Evolutionary conservation across 2,329 filamentous ascomycete genomes (phyloP), one percentile per base, ranked within the genome.

Genomic region (Leptosphaerulina australis): DNA sequence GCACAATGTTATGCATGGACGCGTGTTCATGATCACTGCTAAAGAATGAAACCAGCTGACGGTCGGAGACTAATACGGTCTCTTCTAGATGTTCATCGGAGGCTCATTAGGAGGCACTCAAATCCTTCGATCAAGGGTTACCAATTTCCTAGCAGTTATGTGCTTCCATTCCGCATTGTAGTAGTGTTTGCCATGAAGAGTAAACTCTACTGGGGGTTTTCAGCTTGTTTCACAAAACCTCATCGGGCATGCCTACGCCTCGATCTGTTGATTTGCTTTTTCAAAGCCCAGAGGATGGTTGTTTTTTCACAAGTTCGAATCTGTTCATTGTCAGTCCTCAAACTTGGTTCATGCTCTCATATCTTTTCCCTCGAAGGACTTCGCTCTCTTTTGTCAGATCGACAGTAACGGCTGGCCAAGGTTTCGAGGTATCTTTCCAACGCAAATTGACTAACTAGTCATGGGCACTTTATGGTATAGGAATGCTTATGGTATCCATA

Each of bases 381-480:
- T 25, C 15, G 14, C 31, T 36, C 26, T 20, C 10, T 31, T 12
- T 26, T 28, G 35, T 31, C 11, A 17, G 34, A 26, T 47, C 44
- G 11, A 29, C 44, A 44, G 20, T 28, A 9, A 57, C 54, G 47
- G 52, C 41, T 18, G 47, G 33, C n/a, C 40, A 60, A 41, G 47
- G 49, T 18, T 60, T 62, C 44, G 58, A 56, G 6, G 26, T 40
- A 8, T 54, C 54, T 8, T 67, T 69, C 17, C 55, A 59, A 41
- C 41, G 26, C 15, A 25, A 63, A 25, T 20, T 69, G 30, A 55
- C 53, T 6, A 50, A 34, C 15, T 53, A 68, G 20, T 68, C 66
- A 53, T 70, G 68, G 68, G 57, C 49, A 10, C 43, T 69, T 3
- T 69, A 67, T 45, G 58, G 60, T 5, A 56, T 69, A 26, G 63